These are phyloP conservation scores for Blastobotrys americana DNA, from an alignment of 805 yeast genomes.

Conservation along the genomic window DNA sequence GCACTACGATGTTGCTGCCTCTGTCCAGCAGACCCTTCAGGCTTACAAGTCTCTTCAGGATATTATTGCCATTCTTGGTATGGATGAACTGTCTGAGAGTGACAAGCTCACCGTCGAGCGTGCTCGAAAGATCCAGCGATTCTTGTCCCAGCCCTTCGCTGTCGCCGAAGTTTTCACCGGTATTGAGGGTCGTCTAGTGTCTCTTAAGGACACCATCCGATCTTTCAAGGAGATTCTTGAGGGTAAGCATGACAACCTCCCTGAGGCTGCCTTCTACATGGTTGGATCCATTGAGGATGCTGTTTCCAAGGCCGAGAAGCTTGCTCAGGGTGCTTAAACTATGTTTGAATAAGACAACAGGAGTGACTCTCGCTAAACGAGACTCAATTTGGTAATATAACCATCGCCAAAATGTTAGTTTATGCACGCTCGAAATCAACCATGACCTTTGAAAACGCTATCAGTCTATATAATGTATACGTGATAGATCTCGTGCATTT, in stretches of 20 bases:
- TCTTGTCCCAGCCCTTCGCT: slow-evolving; percentile 99
- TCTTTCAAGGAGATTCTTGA: slow-evolving; percentile 96
- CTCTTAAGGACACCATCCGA: slow-evolving; percentile 87
- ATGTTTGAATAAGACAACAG: background rate
- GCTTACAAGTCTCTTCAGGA: slow-evolving; percentile 99
- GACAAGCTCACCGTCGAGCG: slow-evolving; percentile 99
- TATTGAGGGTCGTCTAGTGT: slow-evolving; percentile 95
- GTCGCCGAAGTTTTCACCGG: slow-evolving; percentile 99
- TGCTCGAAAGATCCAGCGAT: slow-evolving; percentile 99
- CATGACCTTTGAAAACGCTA: background rate
- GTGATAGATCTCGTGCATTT: background rate
- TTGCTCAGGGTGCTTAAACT: slow-evolving; percentile 47
- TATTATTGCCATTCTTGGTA: slow-evolving; percentile 99
- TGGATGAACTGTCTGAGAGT: slow-evolving; percentile 98
- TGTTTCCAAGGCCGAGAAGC: slow-evolving; percentile 96
- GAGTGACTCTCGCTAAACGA: too few relatives aligned
- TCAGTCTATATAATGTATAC: background rate
- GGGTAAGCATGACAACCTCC: slow-evolving; percentile 98
- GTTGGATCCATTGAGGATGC: slow-evolving; percentile 99
- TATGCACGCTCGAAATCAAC: background rate
- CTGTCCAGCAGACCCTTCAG: slow-evolving; percentile 97
- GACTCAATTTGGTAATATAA: too few relatives aligned
- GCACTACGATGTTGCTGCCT: slow-evolving; percentile 92
- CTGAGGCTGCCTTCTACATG: slow-evolving; percentile 99
- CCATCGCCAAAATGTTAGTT: too few relatives aligned